These are phyloP conservation scores for Turnera subulata DNA, from an alignment of 345 rosid genomes.

Conservation along the genomic window DNA sequence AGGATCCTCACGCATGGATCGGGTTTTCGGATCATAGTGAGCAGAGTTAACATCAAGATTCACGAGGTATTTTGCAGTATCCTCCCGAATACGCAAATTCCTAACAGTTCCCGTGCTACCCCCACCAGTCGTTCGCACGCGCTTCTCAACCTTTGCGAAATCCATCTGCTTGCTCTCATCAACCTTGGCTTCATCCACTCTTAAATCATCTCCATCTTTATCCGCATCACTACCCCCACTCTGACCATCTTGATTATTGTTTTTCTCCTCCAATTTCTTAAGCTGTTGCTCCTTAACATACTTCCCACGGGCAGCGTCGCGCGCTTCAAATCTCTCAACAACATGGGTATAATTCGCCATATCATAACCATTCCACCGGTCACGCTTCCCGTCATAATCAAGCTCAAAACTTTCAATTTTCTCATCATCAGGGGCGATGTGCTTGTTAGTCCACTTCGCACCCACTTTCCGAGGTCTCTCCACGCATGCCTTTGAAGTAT, in stretches of 20 bases:
- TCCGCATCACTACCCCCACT: constrained; percentile 57
- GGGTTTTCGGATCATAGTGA: constrained; percentile 20
- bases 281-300: constrained; percentile 71
- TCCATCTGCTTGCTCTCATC: constrained; percentile 95
- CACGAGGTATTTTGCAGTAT: constrained; percentile 26
- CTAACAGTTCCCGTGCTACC: constrained; percentile 96
- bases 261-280: constrained; percentile 78
- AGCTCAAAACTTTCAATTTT: constrained; percentile 75
- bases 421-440: constrained; percentile 91
- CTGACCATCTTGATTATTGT: constrained; percentile 40
- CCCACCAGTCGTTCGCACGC: constrained; percentile 95
- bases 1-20: constrained; percentile 33
- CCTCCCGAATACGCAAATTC: constrained; percentile 21
- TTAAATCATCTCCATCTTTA: constrained; percentile 67
- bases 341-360: constrained; percentile 60
- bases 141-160: constrained; percentile 94
- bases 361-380: constrained; percentile 88
- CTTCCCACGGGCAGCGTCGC: constrained; percentile 72
- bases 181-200: constrained; percentile 84
- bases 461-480: constrained; percentile 77
- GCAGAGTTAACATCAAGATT: constrained; percentile 29
- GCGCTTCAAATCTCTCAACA: constrained; percentile 73
- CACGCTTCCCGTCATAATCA: constrained; percentile 87
- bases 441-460: constrained; percentile 63
- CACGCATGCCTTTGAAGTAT: constrained; percentile 62